phyloP scores from a whole-genome alignment of 1,284 basidiomycete genomes.

The Leccinum pachyderme region DNA sequence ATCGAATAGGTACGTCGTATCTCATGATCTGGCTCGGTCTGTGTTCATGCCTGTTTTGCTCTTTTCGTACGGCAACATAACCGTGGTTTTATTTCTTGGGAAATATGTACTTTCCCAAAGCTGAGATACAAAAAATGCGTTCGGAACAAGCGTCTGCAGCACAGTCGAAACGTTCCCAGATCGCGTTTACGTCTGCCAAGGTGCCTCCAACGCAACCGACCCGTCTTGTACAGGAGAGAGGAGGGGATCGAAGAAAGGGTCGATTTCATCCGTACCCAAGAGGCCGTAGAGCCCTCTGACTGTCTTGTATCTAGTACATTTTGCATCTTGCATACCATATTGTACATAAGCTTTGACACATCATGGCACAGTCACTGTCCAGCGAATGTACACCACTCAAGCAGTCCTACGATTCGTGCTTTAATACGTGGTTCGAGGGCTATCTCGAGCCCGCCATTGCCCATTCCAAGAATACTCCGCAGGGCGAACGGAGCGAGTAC shows the following conservation, averaged over 20 bases:
- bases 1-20: constrained; percentile 57
- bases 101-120: constrained; percentile 36
- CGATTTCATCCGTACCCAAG: constrained; percentile 30
- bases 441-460: constrained; percentile 80
- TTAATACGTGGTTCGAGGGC: constrained; percentile 95
- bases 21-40: constrained; percentile 2
- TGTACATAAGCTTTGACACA: constrained; percentile 19
- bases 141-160: constrained; percentile 35
- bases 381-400: constrained; percentile 88
- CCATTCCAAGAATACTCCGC: constrained; percentile 41
- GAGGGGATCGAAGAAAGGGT: constrained; percentile 16
- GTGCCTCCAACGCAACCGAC: constrained; percentile 9
- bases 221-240: constrained; percentile 18
- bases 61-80: constrained; percentile 3
- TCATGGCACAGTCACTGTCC: constrained; percentile 72
- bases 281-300: constrained; percentile 17
- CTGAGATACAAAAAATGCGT: constrained; percentile 44
- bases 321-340: constrained; percentile 3
- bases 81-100: constrained; percentile 1
- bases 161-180: constrained; percentile 34
- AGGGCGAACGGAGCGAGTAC: constrained; percentile 40
- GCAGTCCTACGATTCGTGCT: constrained; percentile 88
- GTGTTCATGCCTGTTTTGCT: constrained; percentile 26
- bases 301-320: constrained; percentile 19
- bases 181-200: constrained; percentile 33